Evolutionary conservation across 176 grass and related monocot species (phyloP).

Genomic region (Rhynchospora breviuscula): DNA sequence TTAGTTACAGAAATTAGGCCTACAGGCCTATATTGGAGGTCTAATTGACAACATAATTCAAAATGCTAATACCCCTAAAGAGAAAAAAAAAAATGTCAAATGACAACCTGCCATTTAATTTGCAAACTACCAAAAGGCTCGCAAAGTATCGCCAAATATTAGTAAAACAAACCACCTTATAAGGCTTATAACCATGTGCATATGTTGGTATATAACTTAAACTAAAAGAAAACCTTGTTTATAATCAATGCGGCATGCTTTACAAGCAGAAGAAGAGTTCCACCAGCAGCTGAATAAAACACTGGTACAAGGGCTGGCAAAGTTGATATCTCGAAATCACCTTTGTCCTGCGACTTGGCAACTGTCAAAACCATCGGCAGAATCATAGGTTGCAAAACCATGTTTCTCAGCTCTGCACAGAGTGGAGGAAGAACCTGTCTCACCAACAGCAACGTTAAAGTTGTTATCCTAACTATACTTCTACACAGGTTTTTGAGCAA

Average conservation of each 20-base stretch:
- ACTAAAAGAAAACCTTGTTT: conserved; percentile 62
- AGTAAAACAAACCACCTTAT: neutral
- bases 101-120: neutral
- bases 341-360: conserved; percentile 94
- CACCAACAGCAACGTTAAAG: conserved; percentile 9
- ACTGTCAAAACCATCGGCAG: conserved; percentile 97
- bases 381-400: conserved; percentile 99
- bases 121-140: neutral
- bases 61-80: no score
- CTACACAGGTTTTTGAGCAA: neutral
- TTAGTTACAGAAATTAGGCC: no score
- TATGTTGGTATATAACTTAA: neutral
- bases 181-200: neutral
- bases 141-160: neutral
- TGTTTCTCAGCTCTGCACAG: conserved; percentile 88
- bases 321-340: conserved; percentile 95
- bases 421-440: conserved; percentile 94
- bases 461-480: neutral
- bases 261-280: conserved; percentile 94
- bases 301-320: conserved; percentile 89
- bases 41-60: no score
- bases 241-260: conserved; percentile 92
- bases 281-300: conserved; percentile 86
- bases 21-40: no score
- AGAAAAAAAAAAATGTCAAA: no score